phyloP scores from a whole-genome alignment of 805 yeast species.

The Torulaspora franciscae region DNA sequence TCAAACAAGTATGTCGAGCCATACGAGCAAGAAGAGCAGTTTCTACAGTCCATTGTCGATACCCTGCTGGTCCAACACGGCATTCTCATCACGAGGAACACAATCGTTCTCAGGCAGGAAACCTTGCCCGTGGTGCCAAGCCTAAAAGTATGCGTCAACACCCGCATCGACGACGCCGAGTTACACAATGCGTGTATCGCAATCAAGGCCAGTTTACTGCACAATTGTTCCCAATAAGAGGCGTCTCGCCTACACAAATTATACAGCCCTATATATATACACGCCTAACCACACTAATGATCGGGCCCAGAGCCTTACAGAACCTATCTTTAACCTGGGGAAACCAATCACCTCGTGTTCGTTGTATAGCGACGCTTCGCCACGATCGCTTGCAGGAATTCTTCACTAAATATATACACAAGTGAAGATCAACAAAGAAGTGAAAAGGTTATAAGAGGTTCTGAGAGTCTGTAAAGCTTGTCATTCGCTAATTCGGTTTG shows the following conservation, averaged over 20 bases:
- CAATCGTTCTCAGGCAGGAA: conserved; percentile 66
- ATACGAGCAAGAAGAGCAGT: conserved; percentile 47
- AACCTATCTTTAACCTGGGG: not conserved
- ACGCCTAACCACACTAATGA: not conserved
- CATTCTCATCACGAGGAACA: conserved; percentile 61
- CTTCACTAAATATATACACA: not conserved
- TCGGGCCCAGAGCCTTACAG: not conserved
- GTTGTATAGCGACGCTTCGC: not conserved
- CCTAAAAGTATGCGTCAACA: conserved; percentile 47
- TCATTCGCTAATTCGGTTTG: conserved; percentile 3
- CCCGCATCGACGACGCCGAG: conserved; percentile 44
- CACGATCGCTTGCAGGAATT: not conserved
- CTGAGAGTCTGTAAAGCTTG: not conserved
- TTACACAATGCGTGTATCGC: conserved; percentile 40
- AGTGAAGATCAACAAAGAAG: not conserved
- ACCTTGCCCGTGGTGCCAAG: conserved; percentile 63
- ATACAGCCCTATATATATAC: conserved; percentile 2
- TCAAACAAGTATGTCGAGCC: conserved; percentile 35
- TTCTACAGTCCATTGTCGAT: conserved; percentile 66
- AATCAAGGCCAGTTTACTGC: conserved; percentile 33
- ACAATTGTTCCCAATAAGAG: conserved; percentile 15
- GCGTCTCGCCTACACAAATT: not conserved
- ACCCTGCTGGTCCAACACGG: conserved; percentile 45
- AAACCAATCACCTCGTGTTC: not conserved
- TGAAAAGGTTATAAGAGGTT: not conserved